phyloP scores from a whole-genome alignment of 306 rosid species.

The Hippophae gyantsensis region DNA sequence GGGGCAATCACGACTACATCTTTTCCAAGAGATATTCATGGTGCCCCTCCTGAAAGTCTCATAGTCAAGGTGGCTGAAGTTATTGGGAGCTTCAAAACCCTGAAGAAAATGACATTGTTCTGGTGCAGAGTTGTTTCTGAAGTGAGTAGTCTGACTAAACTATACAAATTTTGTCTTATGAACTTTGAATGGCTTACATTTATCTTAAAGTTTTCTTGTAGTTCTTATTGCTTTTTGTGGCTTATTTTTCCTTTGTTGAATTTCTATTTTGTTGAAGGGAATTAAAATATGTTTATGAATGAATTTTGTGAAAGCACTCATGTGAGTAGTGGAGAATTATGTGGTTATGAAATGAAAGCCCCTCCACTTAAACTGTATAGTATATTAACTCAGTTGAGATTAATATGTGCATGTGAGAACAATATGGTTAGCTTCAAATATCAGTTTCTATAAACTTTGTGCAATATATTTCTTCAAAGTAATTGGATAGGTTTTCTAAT shows the following conservation, averaged over 20 bases:
- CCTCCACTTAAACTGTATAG: constrained; percentile 5
- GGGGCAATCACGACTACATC: constrained; percentile 40
- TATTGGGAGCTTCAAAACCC: constrained; percentile 63
- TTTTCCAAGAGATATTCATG: constrained; percentile 80
- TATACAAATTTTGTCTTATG: constrained; percentile 15
- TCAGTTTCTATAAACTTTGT: constrained; percentile 2
- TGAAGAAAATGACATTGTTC: constrained; percentile 71
- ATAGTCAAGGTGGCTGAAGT: constrained; percentile 88
- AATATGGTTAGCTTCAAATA: constrained; percentile 6
- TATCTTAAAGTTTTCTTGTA: constrained; percentile 2
- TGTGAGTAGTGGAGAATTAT: neutral
- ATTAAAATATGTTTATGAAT: neutral
- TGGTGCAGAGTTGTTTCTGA: constrained; percentile 76
- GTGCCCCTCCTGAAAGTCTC: constrained; percentile 90
- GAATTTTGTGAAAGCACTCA: neutral
- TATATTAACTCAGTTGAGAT: neutral
- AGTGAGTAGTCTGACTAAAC: constrained; percentile 43
- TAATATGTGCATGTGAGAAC: neutral
- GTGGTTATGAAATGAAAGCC: constrained; percentile 12
- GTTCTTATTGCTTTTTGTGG: constrained; percentile 5
- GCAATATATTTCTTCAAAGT: constrained; percentile 9
- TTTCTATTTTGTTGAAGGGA: neutral
- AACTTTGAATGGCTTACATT: neutral
- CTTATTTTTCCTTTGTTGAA: neutral
- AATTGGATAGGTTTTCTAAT: neutral